Conservation (phyloP, 2,329 filamentous ascomycete genomes). For the Phialocephala sp. region DNA sequence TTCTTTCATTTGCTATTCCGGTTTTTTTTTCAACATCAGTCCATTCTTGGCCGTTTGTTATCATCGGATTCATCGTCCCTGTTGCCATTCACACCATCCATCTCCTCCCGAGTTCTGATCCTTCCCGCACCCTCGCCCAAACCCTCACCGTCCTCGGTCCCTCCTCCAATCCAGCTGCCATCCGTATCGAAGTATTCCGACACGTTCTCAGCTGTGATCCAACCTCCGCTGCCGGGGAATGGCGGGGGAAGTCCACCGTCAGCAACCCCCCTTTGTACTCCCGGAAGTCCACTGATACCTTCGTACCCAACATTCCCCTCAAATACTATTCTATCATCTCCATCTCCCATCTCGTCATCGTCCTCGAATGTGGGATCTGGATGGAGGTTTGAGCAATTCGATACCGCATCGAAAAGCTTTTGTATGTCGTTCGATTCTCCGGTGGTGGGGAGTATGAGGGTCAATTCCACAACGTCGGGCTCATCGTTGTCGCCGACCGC, state of each 20-base stretch:
- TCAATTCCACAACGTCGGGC: conserved; percentile 70
- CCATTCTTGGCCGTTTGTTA: conserved; percentile 55
- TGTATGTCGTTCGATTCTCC: conserved; percentile 39
- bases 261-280: conserved; percentile 55
- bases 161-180: conserved; percentile 73
- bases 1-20: conserved; percentile 2
- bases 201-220: conserved; percentile 93
- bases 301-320: conserved; percentile 57
- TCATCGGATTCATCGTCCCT: conserved; percentile 50
- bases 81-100: conserved; percentile 51
- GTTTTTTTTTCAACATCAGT: conserved; percentile 31
- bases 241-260: conserved; percentile 65
- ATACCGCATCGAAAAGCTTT: conserved; percentile 67
- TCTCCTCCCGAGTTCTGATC: conserved; percentile 59
- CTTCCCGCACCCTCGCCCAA: conserved; percentile 70
- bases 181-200: conserved; percentile 81
- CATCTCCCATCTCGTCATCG: conserved; percentile 60
- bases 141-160: conserved; percentile 46
- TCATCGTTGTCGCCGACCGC: conserved; percentile 59
- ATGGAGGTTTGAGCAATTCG: conserved; percentile 76
- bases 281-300: conserved; percentile 61
- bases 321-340: conserved; percentile 61
- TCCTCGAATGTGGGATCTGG: conserved; percentile 66
- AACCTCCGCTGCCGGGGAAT: conserved; percentile 76
- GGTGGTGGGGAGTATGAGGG: conserved; percentile 59